These are phyloP conservation scores for Thinopyrum elongatum DNA, from an alignment of 176 grass and related monocot species.

Conservation along the genomic window DNA sequence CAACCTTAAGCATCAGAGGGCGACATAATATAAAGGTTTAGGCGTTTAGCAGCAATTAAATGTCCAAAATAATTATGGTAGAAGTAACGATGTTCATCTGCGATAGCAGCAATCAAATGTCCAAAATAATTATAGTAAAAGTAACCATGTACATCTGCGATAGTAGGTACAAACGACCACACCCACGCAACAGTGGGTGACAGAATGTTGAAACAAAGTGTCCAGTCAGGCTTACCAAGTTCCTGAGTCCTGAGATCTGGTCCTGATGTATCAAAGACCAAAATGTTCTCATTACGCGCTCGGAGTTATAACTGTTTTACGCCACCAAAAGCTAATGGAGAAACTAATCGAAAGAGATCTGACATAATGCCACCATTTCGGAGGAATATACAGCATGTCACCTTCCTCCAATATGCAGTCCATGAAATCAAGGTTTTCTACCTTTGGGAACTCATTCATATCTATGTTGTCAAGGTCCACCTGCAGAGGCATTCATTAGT, in stretches of 20 bases:
- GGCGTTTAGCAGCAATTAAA: conserved; percentile 8
- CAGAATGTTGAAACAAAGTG: background rate
- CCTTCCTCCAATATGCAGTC: conserved; percentile 92
- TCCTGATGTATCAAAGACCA: conserved; percentile 18
- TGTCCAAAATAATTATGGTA: background rate
- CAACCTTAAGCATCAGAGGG: background rate
- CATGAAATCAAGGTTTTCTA: conserved; percentile 63
- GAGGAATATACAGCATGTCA: conserved; percentile 93
- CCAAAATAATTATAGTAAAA: background rate
- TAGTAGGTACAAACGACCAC: background rate
- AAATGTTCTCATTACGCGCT: background rate
- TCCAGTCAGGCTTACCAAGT: conserved; percentile 23
- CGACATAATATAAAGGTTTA: background rate
- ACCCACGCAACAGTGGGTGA: conserved; percentile 9
- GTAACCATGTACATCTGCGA: conserved; percentile 20
- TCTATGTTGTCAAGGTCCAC: conserved; percentile 88
- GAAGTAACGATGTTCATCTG: conserved; percentile 17
- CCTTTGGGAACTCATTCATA: conserved; percentile 52
- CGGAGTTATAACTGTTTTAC: conserved; percentile 21
- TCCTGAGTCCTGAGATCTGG: background rate
- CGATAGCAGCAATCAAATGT: conserved; percentile 8
- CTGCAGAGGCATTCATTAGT: conserved; percentile 42
- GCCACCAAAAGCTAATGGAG: conserved; percentile 96
- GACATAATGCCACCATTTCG: conserved; percentile 95
- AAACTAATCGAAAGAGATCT: conserved; percentile 89